Evolutionary conservation across 2,329 filamentous ascomycete species (phyloP), one percentile per base, ranked within the genome.

Genomic region (Aspergillus pseudoglaucus): DNA sequence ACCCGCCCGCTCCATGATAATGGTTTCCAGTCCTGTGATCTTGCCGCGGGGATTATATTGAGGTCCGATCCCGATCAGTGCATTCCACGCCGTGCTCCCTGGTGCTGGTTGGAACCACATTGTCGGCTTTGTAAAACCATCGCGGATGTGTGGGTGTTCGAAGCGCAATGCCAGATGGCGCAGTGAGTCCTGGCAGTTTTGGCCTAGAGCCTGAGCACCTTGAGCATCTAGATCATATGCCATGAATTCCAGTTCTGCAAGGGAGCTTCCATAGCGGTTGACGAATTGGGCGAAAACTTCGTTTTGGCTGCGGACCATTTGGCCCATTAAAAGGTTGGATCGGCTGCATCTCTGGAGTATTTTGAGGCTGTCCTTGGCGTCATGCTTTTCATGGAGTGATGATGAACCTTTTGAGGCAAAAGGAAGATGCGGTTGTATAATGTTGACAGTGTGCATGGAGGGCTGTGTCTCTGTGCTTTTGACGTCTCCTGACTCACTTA

Each of bases 141-240:
- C 63, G 33, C 65, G 59, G 27, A 68, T 57, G 33, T 66, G 63
- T 2, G 58, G 59, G 49, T 68, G 65, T 35, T 60, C 61, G 47
- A 68, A 67, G 20, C 63, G 62, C 42, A 69, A 53, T 10, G 59
- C 61, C n/a, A 69, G 56, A 48, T 65, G 56, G 5, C 57, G 59
- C 38, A 69, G 53, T 15, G 49, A 54, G 35, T 52, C 30, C 35
- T 53, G 47, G 44, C 61, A 63, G 12, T 46, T 54, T 1, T 46
- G 45, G 4, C 52, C 55, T n/a, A 64, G 33, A 9, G 60, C 58
- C 37, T 50, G 51, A n/a, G 65, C 59, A 10, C 64, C 58, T 10
- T 59, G 50, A 4, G 50, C 45, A 44, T 64, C 59, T n/a, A 69
- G 49, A 35, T 64, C 56, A 30, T 62, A 61, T 15, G 61, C 59